phyloP scores from a whole-genome alignment of 768 basidiomycete genomes.

The Kwoniella shandongensis region DNA sequence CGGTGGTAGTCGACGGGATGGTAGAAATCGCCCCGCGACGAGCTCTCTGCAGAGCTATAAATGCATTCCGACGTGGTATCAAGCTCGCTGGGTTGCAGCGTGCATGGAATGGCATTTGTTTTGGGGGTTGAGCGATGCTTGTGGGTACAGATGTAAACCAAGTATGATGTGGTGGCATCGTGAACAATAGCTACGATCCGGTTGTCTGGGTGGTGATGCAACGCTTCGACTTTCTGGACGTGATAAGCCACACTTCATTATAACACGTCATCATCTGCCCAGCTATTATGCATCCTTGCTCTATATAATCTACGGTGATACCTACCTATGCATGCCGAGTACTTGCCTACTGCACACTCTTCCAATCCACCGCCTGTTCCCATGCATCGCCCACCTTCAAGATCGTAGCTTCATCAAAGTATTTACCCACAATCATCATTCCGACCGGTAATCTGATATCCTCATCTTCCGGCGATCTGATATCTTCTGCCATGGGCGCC shows the following conservation, averaged over 20 bases:
- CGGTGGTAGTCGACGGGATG: background rate
- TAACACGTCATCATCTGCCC: too few relatives aligned
- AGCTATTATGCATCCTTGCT: too few relatives aligned
- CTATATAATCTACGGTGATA: too few relatives aligned
- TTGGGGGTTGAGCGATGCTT: too few relatives aligned
- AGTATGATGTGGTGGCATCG: too few relatives aligned
- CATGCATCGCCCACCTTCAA: slow-evolving; percentile 9
- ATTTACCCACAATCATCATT: slow-evolving; percentile 4
- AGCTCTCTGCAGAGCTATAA: slow-evolving; percentile 1
- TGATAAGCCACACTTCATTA: too few relatives aligned
- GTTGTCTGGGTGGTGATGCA: too few relatives aligned
- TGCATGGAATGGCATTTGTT: slow-evolving; percentile 21
- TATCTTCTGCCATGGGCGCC: slow-evolving; percentile 52
- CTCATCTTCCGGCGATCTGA: slow-evolving; percentile 22
- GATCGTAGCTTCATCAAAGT: background rate
- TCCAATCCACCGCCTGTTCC: slow-evolving; percentile 2
- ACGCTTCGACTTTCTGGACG: too few relatives aligned
- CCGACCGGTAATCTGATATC: background rate
- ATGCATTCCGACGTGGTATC: slow-evolving; percentile 11
- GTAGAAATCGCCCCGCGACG: background rate
- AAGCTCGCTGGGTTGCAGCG: slow-evolving; percentile 15
- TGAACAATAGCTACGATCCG: too few relatives aligned
- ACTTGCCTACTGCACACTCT: background rate
- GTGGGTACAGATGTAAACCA: too few relatives aligned
- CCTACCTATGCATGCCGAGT: too few relatives aligned